Base-by-base conservation (phyloP, 495 filamentous ascomycete species). In the Aspergillus panamensis region DNA sequence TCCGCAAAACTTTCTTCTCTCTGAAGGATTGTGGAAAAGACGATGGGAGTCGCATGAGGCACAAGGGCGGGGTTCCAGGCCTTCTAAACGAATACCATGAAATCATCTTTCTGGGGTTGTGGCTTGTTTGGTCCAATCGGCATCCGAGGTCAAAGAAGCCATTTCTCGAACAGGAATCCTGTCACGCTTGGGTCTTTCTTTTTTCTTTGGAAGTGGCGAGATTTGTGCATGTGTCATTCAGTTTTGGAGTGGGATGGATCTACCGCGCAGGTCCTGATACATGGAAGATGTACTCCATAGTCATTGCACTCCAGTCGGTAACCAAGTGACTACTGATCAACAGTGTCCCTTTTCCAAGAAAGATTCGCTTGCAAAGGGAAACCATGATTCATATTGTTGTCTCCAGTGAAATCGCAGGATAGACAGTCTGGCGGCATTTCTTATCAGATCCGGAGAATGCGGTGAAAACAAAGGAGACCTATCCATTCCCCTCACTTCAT, bases 131-230 rank as follows among this genome's bases (percentile, higher is more conserved):
- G 9, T 10, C 53, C 53, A 55, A 55, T 55, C 42, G 42, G 43
- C n/a, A 47, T 47, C 20, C 31, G 19, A 45, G 19, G 42, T 20
- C 7, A n/a, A 17, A 32, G 31, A 29, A 6, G 17, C 17, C 35
- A 21, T 25, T 25, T 6, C 35, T 42, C 3, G 19, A 53, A 40
- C n/a, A 31, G 51, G 51, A 45, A 40, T 54, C 42, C 42, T 45
- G 42, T 45, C 42, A 45, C 42, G 19, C 42, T 16, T 45, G 16
- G 37, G 37, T 54, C 25, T 25, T 25, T 25, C 25, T 25, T 25
- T 25, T n/a, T n/a, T n/a, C n/a, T n/a, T n/a, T n/a, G n/a, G 53
- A 48, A 35, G 42, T 55, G 53, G 53, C 53, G 42, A 55, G 43
- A 30, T 31, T 31, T 44, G 12, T 54, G 8, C 20, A 54, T 37